Base-by-base conservation (phyloP, 208 protist genomes). In the Perkinsela sp. region DNA sequence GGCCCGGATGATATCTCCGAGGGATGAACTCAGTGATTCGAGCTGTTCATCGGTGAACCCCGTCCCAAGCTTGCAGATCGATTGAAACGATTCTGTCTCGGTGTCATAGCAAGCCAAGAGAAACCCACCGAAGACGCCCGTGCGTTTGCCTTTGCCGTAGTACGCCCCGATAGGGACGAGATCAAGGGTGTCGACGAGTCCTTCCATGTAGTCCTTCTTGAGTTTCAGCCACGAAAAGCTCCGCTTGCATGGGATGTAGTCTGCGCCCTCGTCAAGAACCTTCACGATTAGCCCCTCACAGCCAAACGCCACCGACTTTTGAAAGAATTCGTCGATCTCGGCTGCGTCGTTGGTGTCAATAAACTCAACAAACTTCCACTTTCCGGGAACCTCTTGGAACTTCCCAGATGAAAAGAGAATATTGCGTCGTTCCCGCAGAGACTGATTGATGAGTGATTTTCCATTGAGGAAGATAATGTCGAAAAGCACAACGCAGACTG, bases 201-300 rank as follows among this genome's bases (percentile, higher is more conserved):
- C 94, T 57, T 96, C 82, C 74, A 98, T 85, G 77, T 99, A 99
- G 80, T 99, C 97, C 77, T 98, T 97, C 78, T 98, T 98, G 28
- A 97, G 80, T 75, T 99, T 99, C 30, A 97, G 80, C 96, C 96
- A 99, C 48, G 86, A 93, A 70, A 92, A 80, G 0, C 94, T 96
- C 28, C 97, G 84, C 71, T 93, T 95, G 6, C 82, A 86, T 0
- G 95, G 94, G 72, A 94, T 91, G 78, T 99, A 99, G 30, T 71
- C 78, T 0, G 93, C 83, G 29, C 95, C 84, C 66, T 92, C 80
- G 29, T 84, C 71, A 16, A 97, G 82, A 29, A 89, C 93, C 78
- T 99, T 99, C 30, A 98, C 82, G 92, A 99, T 98, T 0, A 99
- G 83, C 0, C 97, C 96, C 76, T 98, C 89, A 70, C 85, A 89